Base-by-base conservation (phyloP, 441 rosid species). In the Pelargonium australe region DNA sequence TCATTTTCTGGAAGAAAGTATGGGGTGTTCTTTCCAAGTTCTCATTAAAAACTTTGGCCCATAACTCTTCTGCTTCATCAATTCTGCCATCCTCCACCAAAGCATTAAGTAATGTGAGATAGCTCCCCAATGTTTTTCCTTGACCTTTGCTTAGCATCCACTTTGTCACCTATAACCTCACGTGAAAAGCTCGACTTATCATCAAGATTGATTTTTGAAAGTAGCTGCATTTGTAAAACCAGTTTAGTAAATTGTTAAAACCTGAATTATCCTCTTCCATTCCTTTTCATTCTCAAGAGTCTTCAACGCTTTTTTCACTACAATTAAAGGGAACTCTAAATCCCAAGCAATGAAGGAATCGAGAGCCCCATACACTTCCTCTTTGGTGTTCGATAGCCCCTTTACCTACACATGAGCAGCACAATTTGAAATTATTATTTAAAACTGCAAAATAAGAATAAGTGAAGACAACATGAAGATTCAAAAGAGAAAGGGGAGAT, bases 141-240 rank as follows among this genome's bases (percentile, higher is more conserved):
- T 95, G 98, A 9, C 97, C 99, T 87, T 95, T 90, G 80, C 96
- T 95, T 79, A 92, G 76, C 99, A 95, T 95, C 98, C 99, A 95
- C 76, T 91, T 95, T 9, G 85, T 75, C 79, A 92, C 92, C 97
- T 92, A 73, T 67, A 75, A 71, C 45, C 37, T 64, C 68, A 74
- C 43, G 64, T 13, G 28, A 1, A 20, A 14, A 68, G 68, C 57
- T 49, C 12, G 5, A 0, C 31, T 19, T 2, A 6, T 6, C 8
- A 37, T 3, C 7, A 14, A 7, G 58, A 53, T 49, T 53, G 23
- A 3, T 17, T 44, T 20, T 14, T 19, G 4, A 53, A 14, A 53
- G 11, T 7, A 67, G 12, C 9, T 7, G 9, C 44, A 67, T 47
- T 8, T 12, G 11, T 25, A 51, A 10, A 25, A 55, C 13, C 3